phyloP scores from a whole-genome alignment of 495 filamentous ascomycete species.

The Lichenothelia convexa region DNA sequence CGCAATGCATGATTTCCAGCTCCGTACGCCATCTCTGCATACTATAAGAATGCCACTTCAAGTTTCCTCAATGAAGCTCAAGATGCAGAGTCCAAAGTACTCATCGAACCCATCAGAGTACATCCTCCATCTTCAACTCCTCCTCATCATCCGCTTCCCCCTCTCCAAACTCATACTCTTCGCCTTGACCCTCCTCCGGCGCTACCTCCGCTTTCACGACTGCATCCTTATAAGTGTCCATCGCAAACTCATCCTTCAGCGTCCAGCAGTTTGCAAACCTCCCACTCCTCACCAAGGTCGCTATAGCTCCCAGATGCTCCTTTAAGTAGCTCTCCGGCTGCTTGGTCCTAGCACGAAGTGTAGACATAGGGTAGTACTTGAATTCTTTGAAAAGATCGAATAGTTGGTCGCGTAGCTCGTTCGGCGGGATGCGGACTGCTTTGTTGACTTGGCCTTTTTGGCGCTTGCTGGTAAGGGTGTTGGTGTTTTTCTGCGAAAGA shows the following conservation, averaged over 20 bases:
- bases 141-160: conserved; percentile 8
- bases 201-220: conserved; percentile 1
- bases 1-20: too few relatives aligned
- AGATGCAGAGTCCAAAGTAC: too few relatives aligned
- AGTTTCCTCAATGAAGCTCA: too few relatives aligned
- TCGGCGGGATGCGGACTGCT: conserved; percentile 66
- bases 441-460: conserved; percentile 50
- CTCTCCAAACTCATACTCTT: neutral
- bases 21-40: too few relatives aligned
- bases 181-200: neutral
- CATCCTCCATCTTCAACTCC: conserved; percentile 3
- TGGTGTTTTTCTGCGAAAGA: conserved; percentile 4
- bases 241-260: conserved; percentile 52
- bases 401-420: conserved; percentile 68
- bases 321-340: conserved; percentile 90
- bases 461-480: conserved; percentile 7
- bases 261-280: conserved; percentile 70
- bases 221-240: conserved; percentile 29
- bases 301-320: conserved; percentile 64
- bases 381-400: conserved; percentile 65
- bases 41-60: too few relatives aligned
- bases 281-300: conserved; percentile 59
- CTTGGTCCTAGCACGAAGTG: conserved; percentile 46
- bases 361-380: conserved; percentile 78
- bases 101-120: neutral